Percentiles rank a stretch among this genome's conserved stretches.
Evolutionary conservation across 495 filamentous ascomycete genomes (phyloP).

Genomic region (Annulohypoxylon moriforme): DNA sequence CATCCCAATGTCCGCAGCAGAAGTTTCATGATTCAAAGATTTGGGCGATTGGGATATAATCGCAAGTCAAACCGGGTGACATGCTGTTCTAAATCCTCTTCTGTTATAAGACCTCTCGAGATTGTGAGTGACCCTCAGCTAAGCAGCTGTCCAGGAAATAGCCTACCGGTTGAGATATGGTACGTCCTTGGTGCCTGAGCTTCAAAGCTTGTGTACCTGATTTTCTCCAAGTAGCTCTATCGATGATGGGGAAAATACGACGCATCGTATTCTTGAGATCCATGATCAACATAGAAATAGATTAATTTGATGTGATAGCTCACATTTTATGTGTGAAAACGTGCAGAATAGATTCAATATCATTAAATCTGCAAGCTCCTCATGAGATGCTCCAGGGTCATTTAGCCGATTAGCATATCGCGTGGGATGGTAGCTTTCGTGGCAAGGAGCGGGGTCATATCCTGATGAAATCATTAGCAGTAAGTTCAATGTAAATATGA

Average conservation of each 20-base stretch:
- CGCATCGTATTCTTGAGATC: background rate
- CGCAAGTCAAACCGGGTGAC: background rate
- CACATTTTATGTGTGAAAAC: constrained; percentile 3
- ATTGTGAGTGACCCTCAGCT: background rate
- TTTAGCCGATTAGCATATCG: constrained; percentile 31
- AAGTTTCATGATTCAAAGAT: constrained; percentile 22
- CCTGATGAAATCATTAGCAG: background rate
- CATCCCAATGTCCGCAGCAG: background rate
- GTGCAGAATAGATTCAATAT: constrained; percentile 11
- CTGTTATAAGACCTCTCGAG: constrained; percentile 5
- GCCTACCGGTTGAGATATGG: constrained; percentile 33
- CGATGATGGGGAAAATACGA: constrained; percentile 12
- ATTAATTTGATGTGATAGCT: background rate
- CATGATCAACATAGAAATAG: constrained; percentile 10
- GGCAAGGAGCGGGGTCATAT: background rate
- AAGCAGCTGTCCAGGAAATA: constrained; percentile 24
- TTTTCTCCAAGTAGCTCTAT: background rate
- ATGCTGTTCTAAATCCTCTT: background rate
- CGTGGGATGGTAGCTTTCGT: background rate
- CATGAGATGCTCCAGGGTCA: constrained; percentile 10
- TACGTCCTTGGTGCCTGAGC: constrained; percentile 2
- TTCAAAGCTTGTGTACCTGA: constrained; percentile 14
- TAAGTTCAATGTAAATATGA: too few relatives aligned
- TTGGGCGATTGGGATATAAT: background rate
- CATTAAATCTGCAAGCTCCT: constrained; percentile 20